phyloP scores from a whole-genome alignment of 2,329 filamentous ascomycete species.

The Cladobotryum protrusum region DNA sequence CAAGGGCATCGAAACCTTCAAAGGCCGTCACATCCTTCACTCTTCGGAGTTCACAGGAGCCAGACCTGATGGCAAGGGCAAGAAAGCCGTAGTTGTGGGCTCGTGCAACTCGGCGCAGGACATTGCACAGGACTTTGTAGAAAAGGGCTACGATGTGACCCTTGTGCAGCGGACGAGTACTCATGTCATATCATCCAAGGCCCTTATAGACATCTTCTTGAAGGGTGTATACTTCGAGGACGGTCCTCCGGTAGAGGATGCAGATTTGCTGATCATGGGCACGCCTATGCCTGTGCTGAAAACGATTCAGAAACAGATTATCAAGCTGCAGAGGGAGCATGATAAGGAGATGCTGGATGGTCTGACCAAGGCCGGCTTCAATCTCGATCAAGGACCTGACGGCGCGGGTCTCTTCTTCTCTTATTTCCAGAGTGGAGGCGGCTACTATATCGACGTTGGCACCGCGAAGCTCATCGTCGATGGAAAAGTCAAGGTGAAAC shows the following conservation, averaged over 20 bases:
- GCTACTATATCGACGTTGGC: constrained; percentile 67
- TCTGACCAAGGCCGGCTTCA: constrained; percentile 54
- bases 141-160: constrained; percentile 61
- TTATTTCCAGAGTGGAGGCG: constrained; percentile 60
- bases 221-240: constrained; percentile 44
- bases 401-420: constrained; percentile 53
- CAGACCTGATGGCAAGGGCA: constrained; percentile 38
- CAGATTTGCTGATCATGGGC: constrained; percentile 55
- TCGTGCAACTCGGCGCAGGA: constrained; percentile 65
- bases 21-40: constrained; percentile 55
- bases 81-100: constrained; percentile 60
- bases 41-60: constrained; percentile 55
- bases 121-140: constrained; percentile 61
- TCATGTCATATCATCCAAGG: constrained; percentile 52
- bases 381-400: constrained; percentile 51
- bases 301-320: constrained; percentile 44
- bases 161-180: constrained; percentile 65
- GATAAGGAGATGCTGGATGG: constrained; percentile 36
- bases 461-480: constrained; percentile 55
- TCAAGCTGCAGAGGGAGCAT: constrained; percentile 23
- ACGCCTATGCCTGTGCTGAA: constrained; percentile 56
- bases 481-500: constrained; percentile 58
- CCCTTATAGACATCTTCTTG: constrained; percentile 47
- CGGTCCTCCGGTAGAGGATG: constrained; percentile 57
- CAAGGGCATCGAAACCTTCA: constrained; percentile 51